Evolutionary conservation across 305 asterid genomes (phyloP), one percentile per base, ranked within the genome.

Genomic region (Fraxinus platypoda): DNA sequence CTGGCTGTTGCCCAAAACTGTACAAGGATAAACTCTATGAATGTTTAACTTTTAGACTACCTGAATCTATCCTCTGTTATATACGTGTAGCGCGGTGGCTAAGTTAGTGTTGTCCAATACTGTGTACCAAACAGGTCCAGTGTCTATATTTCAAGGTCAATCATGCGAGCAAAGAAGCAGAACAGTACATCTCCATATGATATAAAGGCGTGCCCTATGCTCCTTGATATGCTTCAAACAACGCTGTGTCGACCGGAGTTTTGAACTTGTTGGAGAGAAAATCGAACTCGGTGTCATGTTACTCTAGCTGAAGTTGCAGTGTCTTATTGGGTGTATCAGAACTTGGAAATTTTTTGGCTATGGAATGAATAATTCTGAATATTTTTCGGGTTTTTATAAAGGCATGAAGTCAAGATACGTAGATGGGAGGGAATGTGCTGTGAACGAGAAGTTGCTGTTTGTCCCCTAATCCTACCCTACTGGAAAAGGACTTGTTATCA

Each of bases 151-250:
- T 68, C 23, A 30, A 30, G 37, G 9, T 70, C 11, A 70, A 30
- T 70, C 75, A n/a, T 70, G 75, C 0, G 41, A 70, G 75, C 41
- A 30, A 12, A 70, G 41, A 70, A 70, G 75, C 11, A 70, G 37
- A 70, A 70, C n/a, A 2, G 91, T 80, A 17, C 94, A 90, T 59
- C 91, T 78, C 94, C 94, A 91, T 59, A 87, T 81, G 81, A 91
- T 91, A 85, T 89, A 91, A 31, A 91, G 86, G 54, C 94, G 92
- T 6, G 94, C 90, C 82, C 86, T 89, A 0, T 91, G 90, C 80
- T 88, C 91, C 33, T 90, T 77, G 30, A 89, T 85, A 75, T 89
- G 92, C 90, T 91, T 89, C 35, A 92, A 88, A 64, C 91, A 87
- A 2, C 90, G 87, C 25, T 85, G 92, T 0, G 26, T 83, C 2